A percentile compares a stretch with the other conserved stretches of the same genome.
These are phyloP conservation scores for Rostrohypoxylon terebratum DNA, from an alignment of 495 filamentous ascomycete genomes.

Conservation along the genomic window DNA sequence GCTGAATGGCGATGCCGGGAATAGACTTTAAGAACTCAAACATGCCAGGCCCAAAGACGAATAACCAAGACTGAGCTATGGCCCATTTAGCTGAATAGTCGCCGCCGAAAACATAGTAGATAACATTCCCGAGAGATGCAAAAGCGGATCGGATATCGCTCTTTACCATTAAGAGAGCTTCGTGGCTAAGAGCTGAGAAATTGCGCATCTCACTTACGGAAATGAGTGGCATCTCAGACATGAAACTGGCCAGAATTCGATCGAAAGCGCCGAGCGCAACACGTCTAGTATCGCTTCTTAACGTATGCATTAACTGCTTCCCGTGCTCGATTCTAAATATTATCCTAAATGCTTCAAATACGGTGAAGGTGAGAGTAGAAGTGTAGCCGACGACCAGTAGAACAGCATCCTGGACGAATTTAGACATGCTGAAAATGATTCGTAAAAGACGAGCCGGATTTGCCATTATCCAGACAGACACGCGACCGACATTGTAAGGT, in stretches of 20 bases:
- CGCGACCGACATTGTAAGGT: slow-evolving; percentile 89
- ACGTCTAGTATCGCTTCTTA: slow-evolving; percentile 38
- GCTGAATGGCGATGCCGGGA: slow-evolving; percentile 29
- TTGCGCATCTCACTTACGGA: slow-evolving; percentile 58
- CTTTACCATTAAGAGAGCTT: slow-evolving; percentile 56
- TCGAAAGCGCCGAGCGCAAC: slow-evolving; percentile 47
- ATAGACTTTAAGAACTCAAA: slow-evolving; percentile 21
- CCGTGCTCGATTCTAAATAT: slow-evolving; percentile 32
- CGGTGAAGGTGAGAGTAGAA: slow-evolving; percentile 43
- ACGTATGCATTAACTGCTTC: slow-evolving; percentile 30
- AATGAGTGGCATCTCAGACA: slow-evolving; percentile 54
- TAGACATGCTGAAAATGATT: slow-evolving; percentile 74
- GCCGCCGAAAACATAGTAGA: slow-evolving; percentile 51
- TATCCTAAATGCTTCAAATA: slow-evolving; percentile 42
- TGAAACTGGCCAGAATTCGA: slow-evolving; percentile 54
- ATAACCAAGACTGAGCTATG: slow-evolving; percentile 11
- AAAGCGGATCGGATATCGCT: slow-evolving; percentile 48
- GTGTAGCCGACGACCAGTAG: slow-evolving; percentile 55
- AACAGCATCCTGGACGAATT: slow-evolving; percentile 68
- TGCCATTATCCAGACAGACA: slow-evolving; percentile 80
- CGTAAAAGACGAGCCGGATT: slow-evolving; percentile 82
- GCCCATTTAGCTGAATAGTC: slow-evolving; percentile 48
- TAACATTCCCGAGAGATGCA: slow-evolving; percentile 34
- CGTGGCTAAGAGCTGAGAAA: slow-evolving; percentile 62
- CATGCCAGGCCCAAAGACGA: neutral